Evolutionary conservation across 352 stramenopile genomes (phyloP), one percentile per base, ranked within the genome.

Genomic region (Thalassiosira ordinaria): DNA sequence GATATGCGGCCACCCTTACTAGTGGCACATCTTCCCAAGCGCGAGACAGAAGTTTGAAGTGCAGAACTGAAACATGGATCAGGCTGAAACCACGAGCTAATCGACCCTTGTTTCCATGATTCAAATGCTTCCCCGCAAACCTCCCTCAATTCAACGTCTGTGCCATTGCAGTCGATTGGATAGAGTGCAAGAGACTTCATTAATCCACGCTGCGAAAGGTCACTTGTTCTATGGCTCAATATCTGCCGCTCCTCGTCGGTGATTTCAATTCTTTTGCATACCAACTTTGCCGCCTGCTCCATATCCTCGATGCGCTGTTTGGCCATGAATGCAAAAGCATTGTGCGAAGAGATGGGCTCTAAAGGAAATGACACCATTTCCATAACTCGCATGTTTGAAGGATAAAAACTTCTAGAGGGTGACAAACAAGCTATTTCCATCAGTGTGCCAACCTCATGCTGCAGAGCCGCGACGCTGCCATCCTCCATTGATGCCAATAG

Each of bases 251-350:
- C 3, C 7, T 5, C 16, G 16, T 18, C 41, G 7, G 41, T 14
- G 5, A 18, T 51, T 51, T 51, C 16, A 20, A 22, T 6, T 6
- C 8, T 51, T 51, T 18, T 51, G 18, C 18, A 27, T 5, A 61
- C 31, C 4, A 65, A 27, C 16, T 47, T 37, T 5, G 20, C 4
- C 6, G 33, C 35, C 1, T 53, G 29, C 5, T 7, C 4, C 60
- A 68, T 68, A n/a, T 68, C 60, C 2, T 68, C 24, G 7, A 68
- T 22, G 4, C 60, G 60, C 20, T 65, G 24, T 27, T 49, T 35
- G 22, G 27, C 56, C 9, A 65, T 5, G n/a, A 65, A 65, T 22
- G 56, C 56, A 46, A 65, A 65, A 9, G 4, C 22, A 24, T 65
- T 65, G 29, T 65, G 56, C 20, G 56, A 22, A 65, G 24, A 65